Base-by-base conservation (phyloP, 345 rosid species). In the Pugionium cornutum region DNA sequence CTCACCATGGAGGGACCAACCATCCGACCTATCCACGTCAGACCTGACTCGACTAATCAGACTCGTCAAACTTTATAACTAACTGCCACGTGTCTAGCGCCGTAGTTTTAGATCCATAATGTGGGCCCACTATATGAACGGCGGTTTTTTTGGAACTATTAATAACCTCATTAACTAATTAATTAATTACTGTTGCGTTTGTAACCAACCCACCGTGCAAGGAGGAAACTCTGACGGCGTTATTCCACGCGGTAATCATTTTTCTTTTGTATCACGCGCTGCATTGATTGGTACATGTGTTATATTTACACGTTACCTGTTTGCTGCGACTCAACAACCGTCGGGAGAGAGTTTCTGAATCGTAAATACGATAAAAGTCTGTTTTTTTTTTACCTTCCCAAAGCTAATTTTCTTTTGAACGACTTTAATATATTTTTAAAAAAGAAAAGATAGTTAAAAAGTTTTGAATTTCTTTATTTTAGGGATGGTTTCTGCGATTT, bases 81-180 rank as follows among this genome's bases (percentile, higher is more conserved):
- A 42, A 0, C 29, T 30, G 74, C 62, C 74, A 70, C 74, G 74
- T 48, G 68, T 70, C 43, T 9, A 37, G 2, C 63, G 61, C 61
- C 54, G 28, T 61, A 4, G 68, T 53, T 69, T 18, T 50, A 11
- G 10, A 35, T 62, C 51, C 29, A 46, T 10, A 9, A 3, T 54
- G 2, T 62, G 50, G 68, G 68, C 25, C 68, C 30, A 6, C 33
- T 9, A 3, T 27, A 18, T 53, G 48, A 29, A 45, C 64, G 69
- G 51, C 75, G 58, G 58, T 62, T 63, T 70, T 45, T 46, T 62
- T 46, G 62, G 57, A 53, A 31, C 63, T 53, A 36, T 25, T 44
- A 52, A 2, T 36, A 69, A 44, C 28, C 37, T 6, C 4, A 57
- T 41, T 58, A 58, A 26, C 2, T 5, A 40, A 40, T 28, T 43